Evolutionary conservation across 2,329 filamentous ascomycete genomes (phyloP).

Genomic region (Penicillium thymicola): DNA sequence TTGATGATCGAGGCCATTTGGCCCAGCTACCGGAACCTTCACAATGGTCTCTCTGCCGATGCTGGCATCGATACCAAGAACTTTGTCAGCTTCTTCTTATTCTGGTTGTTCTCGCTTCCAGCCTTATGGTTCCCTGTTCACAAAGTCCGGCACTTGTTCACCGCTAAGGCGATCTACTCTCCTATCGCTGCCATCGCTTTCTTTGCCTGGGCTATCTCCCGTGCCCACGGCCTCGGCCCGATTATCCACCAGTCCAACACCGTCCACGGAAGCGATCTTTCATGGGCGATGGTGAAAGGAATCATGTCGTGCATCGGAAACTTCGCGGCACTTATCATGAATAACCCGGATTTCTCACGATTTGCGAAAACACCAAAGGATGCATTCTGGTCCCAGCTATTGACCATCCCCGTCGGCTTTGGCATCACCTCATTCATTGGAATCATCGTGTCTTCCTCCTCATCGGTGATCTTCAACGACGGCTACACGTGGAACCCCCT

Average conservation of each 20-base stretch:
- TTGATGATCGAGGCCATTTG: slow-evolving; percentile 87
- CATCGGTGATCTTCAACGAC: slow-evolving; percentile 57
- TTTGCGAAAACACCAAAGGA: slow-evolving; percentile 75
- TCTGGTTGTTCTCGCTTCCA: slow-evolving; percentile 76
- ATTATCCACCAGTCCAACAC: slow-evolving; percentile 68
- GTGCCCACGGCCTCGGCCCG: slow-evolving; percentile 78
- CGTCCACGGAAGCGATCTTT: slow-evolving; percentile 65
- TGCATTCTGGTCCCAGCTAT: slow-evolving; percentile 75
- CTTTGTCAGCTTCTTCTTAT: slow-evolving; percentile 81
- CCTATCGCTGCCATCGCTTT: slow-evolving; percentile 80
- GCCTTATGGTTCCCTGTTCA: slow-evolving; percentile 89
- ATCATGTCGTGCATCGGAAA: slow-evolving; percentile 90
- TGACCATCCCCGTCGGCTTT: slow-evolving; percentile 69
- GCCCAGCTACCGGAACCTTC: slow-evolving; percentile 58
- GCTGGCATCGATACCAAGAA: slow-evolving; percentile 72
- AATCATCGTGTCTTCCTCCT: slow-evolving; percentile 72
- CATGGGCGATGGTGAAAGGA: slow-evolving; percentile 78
- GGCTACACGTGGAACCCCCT: slow-evolving; percentile 72
- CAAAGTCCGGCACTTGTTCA: slow-evolving; percentile 84
- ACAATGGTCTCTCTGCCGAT: slow-evolving; percentile 61
- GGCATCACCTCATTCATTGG: slow-evolving; percentile 81
- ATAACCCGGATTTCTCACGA: slow-evolving; percentile 80
- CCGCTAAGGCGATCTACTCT: slow-evolving; percentile 81
- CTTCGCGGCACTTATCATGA: slow-evolving; percentile 78
- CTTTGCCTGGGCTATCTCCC: slow-evolving; percentile 80